Percentiles rank a stretch among this genome's conserved stretches.
phyloP scores from a whole-genome alignment of 345 rosid genomes.

The Hevea brasiliensis region DNA sequence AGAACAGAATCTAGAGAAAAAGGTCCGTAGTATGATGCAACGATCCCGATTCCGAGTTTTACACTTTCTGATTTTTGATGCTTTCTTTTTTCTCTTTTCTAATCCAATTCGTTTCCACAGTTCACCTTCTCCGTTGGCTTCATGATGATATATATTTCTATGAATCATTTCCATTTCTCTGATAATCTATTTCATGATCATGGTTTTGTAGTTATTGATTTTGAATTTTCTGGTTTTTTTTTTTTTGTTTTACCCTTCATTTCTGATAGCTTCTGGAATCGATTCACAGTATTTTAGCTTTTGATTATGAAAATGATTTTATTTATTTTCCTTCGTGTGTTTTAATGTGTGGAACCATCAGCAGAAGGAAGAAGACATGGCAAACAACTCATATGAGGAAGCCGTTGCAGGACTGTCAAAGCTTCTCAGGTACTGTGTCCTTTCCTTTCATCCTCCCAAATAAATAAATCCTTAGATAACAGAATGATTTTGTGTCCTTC shows the following conservation, averaged over 20 bases:
- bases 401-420: conserved; percentile 75
- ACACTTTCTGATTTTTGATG: not conserved
- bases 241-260: too few species aligned
- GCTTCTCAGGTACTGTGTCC: conserved; percentile 66
- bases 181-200: too few species aligned
- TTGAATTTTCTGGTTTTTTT: too few species aligned
- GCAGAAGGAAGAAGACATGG: conserved; percentile 52
- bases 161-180: not conserved
- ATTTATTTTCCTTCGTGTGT: not conserved
- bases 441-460: not conserved
- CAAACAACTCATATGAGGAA: conserved; percentile 54
- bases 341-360: not conserved
- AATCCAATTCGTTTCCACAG: not conserved
- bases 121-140: not conserved
- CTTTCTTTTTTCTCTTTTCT: not conserved
- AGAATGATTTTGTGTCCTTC: too few species aligned
- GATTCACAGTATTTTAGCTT: not conserved
- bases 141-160: too few species aligned
- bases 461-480: not conserved
- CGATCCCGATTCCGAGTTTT: conserved; percentile 9
- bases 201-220: not conserved
- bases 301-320: not conserved
- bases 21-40: conserved; percentile 8
- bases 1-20: not conserved
- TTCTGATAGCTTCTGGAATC: not conserved